Evolutionary conservation across 768 basidiomycete species (phyloP).

Genomic region (Lactifluus piperatus): DNA sequence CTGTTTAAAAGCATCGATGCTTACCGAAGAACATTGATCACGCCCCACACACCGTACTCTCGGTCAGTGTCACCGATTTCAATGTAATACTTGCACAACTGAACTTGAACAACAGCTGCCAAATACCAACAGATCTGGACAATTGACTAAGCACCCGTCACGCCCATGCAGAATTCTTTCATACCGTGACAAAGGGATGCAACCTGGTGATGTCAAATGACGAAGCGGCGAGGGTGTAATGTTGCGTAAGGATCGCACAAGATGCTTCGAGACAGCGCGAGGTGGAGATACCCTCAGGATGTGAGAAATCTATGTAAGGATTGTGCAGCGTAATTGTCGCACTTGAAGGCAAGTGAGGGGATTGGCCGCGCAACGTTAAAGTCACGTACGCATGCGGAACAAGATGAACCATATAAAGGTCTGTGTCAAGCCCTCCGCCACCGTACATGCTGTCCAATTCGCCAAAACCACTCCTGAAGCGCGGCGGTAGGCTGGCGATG

Average conservation of each 20-base stretch:
- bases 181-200: constrained; percentile 75
- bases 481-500: constrained; percentile 58
- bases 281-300: constrained; percentile 57
- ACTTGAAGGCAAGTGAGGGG: constrained; percentile 31
- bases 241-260: constrained; percentile 61
- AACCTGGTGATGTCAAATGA: constrained; percentile 72
- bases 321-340: constrained; percentile 84
- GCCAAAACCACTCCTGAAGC: constrained; percentile 55
- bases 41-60: constrained; percentile 78
- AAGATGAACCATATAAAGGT: constrained; percentile 80
- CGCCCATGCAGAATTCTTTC: constrained; percentile 22
- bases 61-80: constrained; percentile 66
- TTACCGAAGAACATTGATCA: constrained; percentile 77
- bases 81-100: constrained; percentile 80
- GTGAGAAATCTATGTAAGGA: constrained; percentile 68
- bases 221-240: constrained; percentile 71
- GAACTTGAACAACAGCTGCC: constrained; percentile 79
- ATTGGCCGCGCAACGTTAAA: constrained; percentile 17
- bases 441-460: constrained; percentile 51
- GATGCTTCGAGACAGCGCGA: constrained; percentile 69
- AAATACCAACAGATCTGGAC: constrained; percentile 84
- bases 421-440: constrained; percentile 57
- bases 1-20: constrained; percentile 13
- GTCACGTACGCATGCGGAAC: constrained; percentile 73
- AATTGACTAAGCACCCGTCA: constrained; percentile 1